A percentile compares a stretch with the other conserved stretches of the same genome.
Conservation (phyloP, 2,329 filamentous ascomycete species). For the Clonostachys rosea region DNA sequence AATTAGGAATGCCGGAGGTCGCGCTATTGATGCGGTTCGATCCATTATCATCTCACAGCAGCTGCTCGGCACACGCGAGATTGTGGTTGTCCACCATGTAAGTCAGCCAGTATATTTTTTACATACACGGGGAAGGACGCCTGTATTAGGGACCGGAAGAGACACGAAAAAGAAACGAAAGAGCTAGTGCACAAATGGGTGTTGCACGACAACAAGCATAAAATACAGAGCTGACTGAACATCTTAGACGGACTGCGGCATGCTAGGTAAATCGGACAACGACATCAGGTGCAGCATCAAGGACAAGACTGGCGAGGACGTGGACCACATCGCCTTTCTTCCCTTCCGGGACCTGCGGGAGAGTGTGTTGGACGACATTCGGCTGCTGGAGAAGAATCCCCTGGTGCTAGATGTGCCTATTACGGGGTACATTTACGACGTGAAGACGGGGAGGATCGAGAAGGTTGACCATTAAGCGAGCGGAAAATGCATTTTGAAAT, state of each 20-base stretch:
- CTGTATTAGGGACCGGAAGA: no score
- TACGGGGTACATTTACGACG: slow-evolving; percentile 37
- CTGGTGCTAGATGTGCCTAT: slow-evolving; percentile 59
- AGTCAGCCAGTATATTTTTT: slow-evolving; percentile 1
- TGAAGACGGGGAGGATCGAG: neutral
- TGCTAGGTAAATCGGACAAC: slow-evolving; percentile 63
- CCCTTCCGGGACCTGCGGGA: slow-evolving; percentile 60
- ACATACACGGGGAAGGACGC: neutral
- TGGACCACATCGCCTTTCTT: slow-evolving; percentile 55
- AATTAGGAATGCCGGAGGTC: slow-evolving; percentile 69
- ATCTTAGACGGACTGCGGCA: slow-evolving; percentile 35
- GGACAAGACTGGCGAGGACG: slow-evolving; percentile 50
- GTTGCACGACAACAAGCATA: no score
- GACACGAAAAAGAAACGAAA: no score
- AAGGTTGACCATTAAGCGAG: neutral
- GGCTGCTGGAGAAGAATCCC: slow-evolving; percentile 52
- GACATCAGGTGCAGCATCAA: slow-evolving; percentile 51
- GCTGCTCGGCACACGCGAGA: slow-evolving; percentile 70
- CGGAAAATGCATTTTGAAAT: no score
- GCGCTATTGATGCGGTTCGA: slow-evolving; percentile 64
- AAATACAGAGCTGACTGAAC: neutral
- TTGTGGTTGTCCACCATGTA: slow-evolving; percentile 67
- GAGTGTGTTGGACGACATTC: slow-evolving; percentile 63
- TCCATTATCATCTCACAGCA: slow-evolving; percentile 77
- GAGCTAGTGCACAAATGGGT: no score